Conservation (phyloP, 2,329 filamentous ascomycete species). For the Tolypocladium nubicola region DNA sequence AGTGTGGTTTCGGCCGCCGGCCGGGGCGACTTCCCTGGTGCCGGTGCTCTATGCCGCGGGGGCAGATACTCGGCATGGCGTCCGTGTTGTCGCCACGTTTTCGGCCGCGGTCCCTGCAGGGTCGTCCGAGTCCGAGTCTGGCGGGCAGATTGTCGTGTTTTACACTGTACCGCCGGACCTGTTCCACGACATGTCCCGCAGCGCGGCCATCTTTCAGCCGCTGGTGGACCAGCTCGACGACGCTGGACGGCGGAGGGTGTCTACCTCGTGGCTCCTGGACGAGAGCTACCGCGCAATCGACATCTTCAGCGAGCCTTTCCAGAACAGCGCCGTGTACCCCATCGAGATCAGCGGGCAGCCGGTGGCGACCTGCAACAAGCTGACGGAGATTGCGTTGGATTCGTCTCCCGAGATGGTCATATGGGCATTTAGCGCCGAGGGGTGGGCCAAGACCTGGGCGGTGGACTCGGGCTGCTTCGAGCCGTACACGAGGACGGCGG, state of each 20-base stretch:
- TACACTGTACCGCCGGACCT: conserved; percentile 51
- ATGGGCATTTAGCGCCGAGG: conserved; percentile 23
- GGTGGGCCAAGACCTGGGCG: conserved; percentile 21
- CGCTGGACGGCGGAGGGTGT: conserved; percentile 3
- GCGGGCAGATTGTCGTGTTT: conserved; percentile 37
- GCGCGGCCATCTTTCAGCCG: conserved; percentile 3
- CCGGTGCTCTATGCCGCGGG: conserved; percentile 46
- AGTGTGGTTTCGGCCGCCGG: conserved; percentile 36
- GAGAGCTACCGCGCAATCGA: conserved; percentile 11
- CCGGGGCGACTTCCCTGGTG: conserved; percentile 15
- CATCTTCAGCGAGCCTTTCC: conserved; percentile 7
- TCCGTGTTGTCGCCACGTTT: conserved; percentile 48
- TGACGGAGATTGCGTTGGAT: conserved; percentile 22
- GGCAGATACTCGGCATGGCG: conserved; percentile 44
- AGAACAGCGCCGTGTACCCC: conserved; percentile 12
- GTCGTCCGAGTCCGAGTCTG: background rate
- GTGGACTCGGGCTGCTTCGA: conserved; percentile 13
- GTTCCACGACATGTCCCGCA: conserved; percentile 26
- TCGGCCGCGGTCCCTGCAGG: conserved; percentile 17
- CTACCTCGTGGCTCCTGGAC: conserved; percentile 10
- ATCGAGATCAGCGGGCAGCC: conserved; percentile 19
- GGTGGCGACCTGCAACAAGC: conserved; percentile 17
- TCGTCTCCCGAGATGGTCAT: conserved; percentile 21
- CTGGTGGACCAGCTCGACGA: conserved; percentile 1
- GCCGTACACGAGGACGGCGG: conserved; percentile 7